phyloP scores from a whole-genome alignment of 2,329 filamentous ascomycete species.

The Colletotrichum nymphaeae region DNA sequence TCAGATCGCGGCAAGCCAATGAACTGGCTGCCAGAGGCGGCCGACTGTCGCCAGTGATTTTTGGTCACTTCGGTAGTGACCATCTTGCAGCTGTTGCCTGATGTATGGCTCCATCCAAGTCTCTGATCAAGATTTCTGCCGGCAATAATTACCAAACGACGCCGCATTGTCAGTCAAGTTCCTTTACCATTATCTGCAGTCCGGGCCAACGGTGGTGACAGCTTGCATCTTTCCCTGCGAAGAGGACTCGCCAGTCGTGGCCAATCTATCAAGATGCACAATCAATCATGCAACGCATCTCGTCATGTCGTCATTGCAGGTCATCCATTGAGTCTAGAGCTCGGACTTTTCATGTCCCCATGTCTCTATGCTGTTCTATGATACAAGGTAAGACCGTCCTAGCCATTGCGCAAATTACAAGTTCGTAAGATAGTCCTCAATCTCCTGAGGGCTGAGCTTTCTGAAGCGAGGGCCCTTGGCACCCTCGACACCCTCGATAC shows the following conservation, averaged over 20 bases:
- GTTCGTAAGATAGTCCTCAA: conserved; percentile 99
- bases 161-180: not conserved
- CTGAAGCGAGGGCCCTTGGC: conserved; percentile 88
- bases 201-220: not conserved
- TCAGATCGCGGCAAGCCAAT: not conserved
- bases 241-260: not conserved
- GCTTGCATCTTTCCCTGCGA: not conserved
- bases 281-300: not conserved
- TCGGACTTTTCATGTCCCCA: conserved; percentile 21
- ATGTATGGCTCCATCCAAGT: not conserved
- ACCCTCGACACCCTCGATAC: conserved; percentile 89
- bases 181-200: not conserved
- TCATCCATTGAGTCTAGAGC: conserved; percentile 37
- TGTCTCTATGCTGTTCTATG: conserved; percentile 46
- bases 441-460: conserved; percentile 96
- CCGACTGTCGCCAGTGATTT: not conserved
- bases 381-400: conserved; percentile 47
- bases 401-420: conserved; percentile 69
- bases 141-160: not conserved
- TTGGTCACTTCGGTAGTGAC: not conserved
- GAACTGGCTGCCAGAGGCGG: not conserved
- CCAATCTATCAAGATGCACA: not conserved
- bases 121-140: not conserved
- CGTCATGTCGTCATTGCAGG: conserved; percentile 15
- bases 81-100: not conserved